These are phyloP conservation scores for Thinopyrum elongatum DNA, from an alignment of 176 grass and related monocot genomes.

Conservation along the genomic window DNA sequence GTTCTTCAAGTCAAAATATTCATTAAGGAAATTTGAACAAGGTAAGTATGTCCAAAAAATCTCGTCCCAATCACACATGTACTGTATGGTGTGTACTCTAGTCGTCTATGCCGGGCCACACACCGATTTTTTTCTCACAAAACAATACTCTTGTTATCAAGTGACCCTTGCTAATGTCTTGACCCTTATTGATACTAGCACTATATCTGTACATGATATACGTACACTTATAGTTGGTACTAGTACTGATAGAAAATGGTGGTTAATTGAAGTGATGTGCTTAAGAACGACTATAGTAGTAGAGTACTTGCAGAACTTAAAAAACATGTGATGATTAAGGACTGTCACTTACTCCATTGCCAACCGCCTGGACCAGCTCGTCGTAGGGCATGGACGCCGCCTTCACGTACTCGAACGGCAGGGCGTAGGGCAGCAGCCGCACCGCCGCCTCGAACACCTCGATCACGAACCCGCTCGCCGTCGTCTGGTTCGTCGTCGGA, in stretches of 20 bases:
- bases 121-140: background rate
- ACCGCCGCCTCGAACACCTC: constrained; percentile 96
- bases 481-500: constrained; percentile 46
- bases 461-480: constrained; percentile 62
- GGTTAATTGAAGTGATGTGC: background rate
- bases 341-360: constrained; percentile 37
- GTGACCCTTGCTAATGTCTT: too few relatives aligned
- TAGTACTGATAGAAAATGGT: background rate
- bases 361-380: constrained; percentile 32
- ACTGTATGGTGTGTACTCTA: background rate
- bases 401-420: constrained; percentile 68
- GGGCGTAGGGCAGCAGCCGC: constrained; percentile 66
- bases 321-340: background rate
- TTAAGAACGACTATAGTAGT: too few relatives aligned
- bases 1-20: background rate
- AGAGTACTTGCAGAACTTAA: background rate
- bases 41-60: background rate
- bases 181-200: background rate
- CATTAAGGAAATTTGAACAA: background rate
- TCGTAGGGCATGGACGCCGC: constrained; percentile 48
- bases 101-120: background rate
- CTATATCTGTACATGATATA: background rate
- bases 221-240: too few relatives aligned
- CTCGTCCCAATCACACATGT: background rate
- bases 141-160: too few relatives aligned